phyloP scores from a whole-genome alignment of 1,139 yeast genomes.

The Ogataea hybrid region DNA sequence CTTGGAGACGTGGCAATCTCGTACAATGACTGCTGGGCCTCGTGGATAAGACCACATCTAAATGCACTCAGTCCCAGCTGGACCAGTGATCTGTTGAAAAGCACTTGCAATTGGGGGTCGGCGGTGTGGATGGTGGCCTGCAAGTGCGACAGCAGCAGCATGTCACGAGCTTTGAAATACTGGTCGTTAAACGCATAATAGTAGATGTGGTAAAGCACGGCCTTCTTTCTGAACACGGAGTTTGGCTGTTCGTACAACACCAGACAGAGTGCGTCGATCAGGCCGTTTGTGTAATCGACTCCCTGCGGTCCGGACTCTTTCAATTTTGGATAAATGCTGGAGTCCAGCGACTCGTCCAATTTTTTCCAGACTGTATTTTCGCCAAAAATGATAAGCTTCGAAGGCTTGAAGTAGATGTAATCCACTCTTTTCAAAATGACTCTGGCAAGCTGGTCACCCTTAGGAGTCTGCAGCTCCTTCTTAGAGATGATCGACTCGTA shows the following conservation, averaged over 20 bases:
- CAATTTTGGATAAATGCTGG: slow-evolving; percentile 36
- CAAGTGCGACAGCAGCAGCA: slow-evolving; percentile 81
- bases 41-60: slow-evolving; percentile 82
- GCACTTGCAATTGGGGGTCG: slow-evolving; percentile 83
- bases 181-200: slow-evolving; percentile 87
- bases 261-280: slow-evolving; percentile 65
- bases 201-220: slow-evolving; percentile 82
- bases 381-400: slow-evolving; percentile 62
- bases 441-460: slow-evolving; percentile 69
- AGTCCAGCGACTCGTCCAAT: slow-evolving; percentile 36
- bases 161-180: slow-evolving; percentile 81
- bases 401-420: slow-evolving; percentile 91
- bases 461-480: slow-evolving; percentile 37
- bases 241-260: slow-evolving; percentile 66
- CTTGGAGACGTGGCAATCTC: slow-evolving; percentile 87
- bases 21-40: slow-evolving; percentile 82
- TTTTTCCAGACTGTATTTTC: slow-evolving; percentile 73
- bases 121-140: slow-evolving; percentile 80
- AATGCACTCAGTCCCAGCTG: slow-evolving; percentile 97
- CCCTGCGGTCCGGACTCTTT: slow-evolving; percentile 31
- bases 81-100: slow-evolving; percentile 92
- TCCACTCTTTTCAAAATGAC: slow-evolving; percentile 83
- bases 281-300: slow-evolving; percentile 44
- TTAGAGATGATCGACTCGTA: slow-evolving; percentile 63
- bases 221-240: slow-evolving; percentile 73